Evolutionary conservation across 2,329 filamentous ascomycete genomes (phyloP).

Genomic region (Exophiala sp.): DNA sequence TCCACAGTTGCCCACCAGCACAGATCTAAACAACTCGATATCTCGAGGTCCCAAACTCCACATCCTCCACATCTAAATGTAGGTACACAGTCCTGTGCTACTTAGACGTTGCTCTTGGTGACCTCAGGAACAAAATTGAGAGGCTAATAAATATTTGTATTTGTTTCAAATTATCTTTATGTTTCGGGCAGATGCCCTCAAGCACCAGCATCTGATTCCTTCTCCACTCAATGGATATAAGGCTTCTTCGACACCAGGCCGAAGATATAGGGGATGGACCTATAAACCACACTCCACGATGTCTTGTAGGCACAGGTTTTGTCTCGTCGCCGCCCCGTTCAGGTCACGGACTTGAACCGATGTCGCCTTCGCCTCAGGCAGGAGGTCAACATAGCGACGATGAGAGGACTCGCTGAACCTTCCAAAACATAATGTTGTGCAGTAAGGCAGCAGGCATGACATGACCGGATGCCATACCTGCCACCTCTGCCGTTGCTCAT

Average conservation of each 20-base stretch:
- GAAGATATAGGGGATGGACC: conserved; percentile 52
- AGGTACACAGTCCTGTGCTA: no score
- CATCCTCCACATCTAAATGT: no score
- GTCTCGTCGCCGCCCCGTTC: conserved; percentile 8
- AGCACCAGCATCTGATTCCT: conserved; percentile 49
- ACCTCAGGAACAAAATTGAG: no score
- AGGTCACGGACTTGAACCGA: conserved; percentile 35
- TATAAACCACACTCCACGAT: conserved; percentile 34
- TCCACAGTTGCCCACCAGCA: no score
- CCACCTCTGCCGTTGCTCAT: conserved; percentile 29
- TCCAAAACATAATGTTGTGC: conserved; percentile 15
- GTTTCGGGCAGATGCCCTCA: conserved; percentile 32
- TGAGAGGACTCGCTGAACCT: background rate
- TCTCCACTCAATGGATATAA: conserved; percentile 31
- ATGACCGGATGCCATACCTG: conserved; percentile 35
- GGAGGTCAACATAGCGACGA: conserved; percentile 16
- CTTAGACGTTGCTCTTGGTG: no score
- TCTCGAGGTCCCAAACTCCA: no score
- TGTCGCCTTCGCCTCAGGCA: conserved; percentile 33
- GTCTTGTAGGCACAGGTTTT: background rate
- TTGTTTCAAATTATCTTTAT: conserved; percentile 37
- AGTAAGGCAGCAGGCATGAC: conserved; percentile 29
- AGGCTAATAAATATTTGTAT: conserved; percentile 20
- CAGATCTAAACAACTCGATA: no score
- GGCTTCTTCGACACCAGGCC: conserved; percentile 42